These are phyloP conservation scores for Hamigera avellanea DNA, from an alignment of 495 filamentous ascomycete genomes.

Conservation along the genomic window DNA sequence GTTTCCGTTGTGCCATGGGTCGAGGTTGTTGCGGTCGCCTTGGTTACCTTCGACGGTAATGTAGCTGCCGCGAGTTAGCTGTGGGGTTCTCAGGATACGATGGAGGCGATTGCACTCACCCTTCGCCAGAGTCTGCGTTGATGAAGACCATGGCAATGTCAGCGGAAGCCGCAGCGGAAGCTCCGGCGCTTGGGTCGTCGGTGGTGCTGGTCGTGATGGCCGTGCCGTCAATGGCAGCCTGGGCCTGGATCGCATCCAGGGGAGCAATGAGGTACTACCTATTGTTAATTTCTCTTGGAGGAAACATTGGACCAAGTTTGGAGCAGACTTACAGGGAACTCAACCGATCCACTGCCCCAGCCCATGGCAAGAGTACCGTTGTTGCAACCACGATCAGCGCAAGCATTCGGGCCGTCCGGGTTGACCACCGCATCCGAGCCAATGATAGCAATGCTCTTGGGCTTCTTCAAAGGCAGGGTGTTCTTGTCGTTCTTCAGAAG, in stretches of 20 bases:
- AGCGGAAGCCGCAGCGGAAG: conserved; percentile 38
- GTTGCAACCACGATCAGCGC: conserved; percentile 57
- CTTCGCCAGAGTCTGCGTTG: conserved; percentile 55
- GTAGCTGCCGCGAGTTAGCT: conserved; percentile 16
- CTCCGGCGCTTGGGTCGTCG: conserved; percentile 36
- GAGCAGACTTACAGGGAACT: conserved; percentile 41
- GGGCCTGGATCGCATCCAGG: conserved; percentile 38
- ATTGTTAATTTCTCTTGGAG: too few relatives aligned
- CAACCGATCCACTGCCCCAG: conserved; percentile 39
- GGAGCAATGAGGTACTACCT: conserved; percentile 39
- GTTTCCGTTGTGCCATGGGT: conserved; percentile 32
- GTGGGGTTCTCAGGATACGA: not conserved
- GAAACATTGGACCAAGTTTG: too few relatives aligned
- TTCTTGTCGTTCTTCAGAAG: conserved; percentile 60
- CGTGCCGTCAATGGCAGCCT: conserved; percentile 34
- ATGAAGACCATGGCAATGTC: conserved; percentile 56
- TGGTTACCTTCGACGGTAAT: conserved; percentile 48
- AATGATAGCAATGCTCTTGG: conserved; percentile 49
- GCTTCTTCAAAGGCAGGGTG: conserved; percentile 49
- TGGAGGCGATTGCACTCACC: conserved; percentile 21
- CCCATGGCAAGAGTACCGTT: conserved; percentile 9
- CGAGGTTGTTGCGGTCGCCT: conserved; percentile 47
- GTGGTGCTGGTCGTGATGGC: conserved; percentile 31
- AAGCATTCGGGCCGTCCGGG: conserved; percentile 61
- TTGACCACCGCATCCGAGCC: conserved; percentile 53